A percentile compares a stretch with the other conserved stretches of the same genome.
phyloP scores from a whole-genome alignment of 108 stramenopile species.

The Aureococcus anophagefferens region DNA sequence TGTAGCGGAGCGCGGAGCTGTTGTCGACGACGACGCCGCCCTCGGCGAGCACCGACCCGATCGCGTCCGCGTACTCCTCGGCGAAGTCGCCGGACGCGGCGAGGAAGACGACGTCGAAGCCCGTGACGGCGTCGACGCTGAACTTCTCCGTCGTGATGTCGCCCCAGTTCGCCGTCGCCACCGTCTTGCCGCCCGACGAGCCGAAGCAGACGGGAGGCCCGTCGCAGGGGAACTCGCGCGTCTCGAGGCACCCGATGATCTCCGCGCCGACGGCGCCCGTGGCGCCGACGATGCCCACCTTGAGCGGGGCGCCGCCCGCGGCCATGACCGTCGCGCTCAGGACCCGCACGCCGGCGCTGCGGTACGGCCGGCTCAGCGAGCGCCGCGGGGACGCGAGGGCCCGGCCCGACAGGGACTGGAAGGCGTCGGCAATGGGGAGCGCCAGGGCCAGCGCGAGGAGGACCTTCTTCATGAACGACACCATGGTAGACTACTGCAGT shows the following conservation, averaged over 20 bases:
- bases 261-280: constrained; percentile 96
- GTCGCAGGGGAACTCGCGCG: constrained; percentile 57
- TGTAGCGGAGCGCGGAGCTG: constrained; percentile 83
- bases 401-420: too few species aligned
- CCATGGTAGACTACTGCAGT: too few species aligned
- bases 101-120: constrained; percentile 79
- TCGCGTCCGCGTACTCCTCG: constrained; percentile 61
- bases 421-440: too few species aligned
- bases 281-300: constrained; percentile 90
- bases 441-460: too few species aligned
- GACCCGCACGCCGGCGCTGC: too few species aligned
- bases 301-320: constrained; percentile 7
- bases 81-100: constrained; percentile 80
- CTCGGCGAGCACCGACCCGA: constrained; percentile 10
- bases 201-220: constrained; percentile 73
- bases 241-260: constrained; percentile 71
- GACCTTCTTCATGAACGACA: too few species aligned
- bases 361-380: too few species aligned
- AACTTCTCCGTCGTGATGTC: constrained; percentile 63
- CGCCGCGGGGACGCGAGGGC: too few species aligned
- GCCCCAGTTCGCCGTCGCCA: neutral
- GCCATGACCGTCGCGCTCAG: too few species aligned
- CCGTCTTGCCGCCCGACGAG: constrained; percentile 1
- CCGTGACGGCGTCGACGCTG: constrained; percentile 48
- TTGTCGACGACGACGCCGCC: constrained; percentile 42